A percentile compares a stretch with the other conserved stretches of the same genome.
phyloP scores from a whole-genome alignment of 169 alveolate species.

The Toxoplasma gondii region DNA sequence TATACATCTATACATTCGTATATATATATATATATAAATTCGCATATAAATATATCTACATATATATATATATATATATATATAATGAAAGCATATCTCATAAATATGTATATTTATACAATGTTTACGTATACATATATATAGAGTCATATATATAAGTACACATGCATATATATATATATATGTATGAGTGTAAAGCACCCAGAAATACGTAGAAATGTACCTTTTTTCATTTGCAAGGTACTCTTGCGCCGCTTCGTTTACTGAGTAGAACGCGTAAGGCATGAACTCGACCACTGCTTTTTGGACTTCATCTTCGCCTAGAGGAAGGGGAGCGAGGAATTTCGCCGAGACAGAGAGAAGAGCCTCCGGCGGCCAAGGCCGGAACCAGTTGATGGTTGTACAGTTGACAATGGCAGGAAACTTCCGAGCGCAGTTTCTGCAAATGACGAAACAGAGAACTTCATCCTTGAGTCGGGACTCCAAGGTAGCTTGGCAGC shows the following conservation, averaged over 20 bases:
- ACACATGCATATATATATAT: no score
- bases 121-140: no score
- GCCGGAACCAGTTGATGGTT: constrained; percentile 95
- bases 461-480: background rate
- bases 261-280: constrained; percentile 80
- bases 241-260: constrained; percentile 59
- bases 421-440: constrained; percentile 91
- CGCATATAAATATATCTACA: no score
- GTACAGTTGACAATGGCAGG: constrained; percentile 94
- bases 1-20: no score
- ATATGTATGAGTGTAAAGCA: no score
- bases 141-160: no score
- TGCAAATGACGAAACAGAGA: background rate
- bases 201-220: no score
- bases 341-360: constrained; percentile 90
- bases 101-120: no score
- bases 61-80: no score
- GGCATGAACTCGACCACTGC: constrained; percentile 90
- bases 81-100: no score
- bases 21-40: no score
- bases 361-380: constrained; percentile 96
- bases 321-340: constrained; percentile 83
- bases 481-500: no score
- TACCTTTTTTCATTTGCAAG: constrained; percentile 56
- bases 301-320: constrained; percentile 81